Percentiles rank a stretch among this genome's conserved stretches.
These are phyloP conservation scores for Suillus fuscotomentosus DNA, from an alignment of 768 basidiomycete species.

Conservation along the genomic window DNA sequence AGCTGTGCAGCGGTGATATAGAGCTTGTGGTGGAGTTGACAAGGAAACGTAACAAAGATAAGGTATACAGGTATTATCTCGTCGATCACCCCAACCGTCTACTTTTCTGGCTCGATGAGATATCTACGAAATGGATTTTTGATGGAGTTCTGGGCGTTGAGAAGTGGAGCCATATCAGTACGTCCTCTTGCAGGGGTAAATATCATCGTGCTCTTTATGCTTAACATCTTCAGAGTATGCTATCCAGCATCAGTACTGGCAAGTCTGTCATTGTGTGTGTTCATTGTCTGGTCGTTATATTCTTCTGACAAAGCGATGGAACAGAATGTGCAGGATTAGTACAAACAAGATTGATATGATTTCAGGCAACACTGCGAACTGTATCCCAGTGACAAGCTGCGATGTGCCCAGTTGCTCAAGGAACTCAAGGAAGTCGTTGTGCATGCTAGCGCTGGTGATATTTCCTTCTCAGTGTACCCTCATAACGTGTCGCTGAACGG, in stretches of 20 bases:
- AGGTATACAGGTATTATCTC: constrained; percentile 38
- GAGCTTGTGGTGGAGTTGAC: neutral
- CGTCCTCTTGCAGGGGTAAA: constrained; percentile 6
- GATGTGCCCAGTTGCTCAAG: neutral
- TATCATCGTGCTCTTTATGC: neutral
- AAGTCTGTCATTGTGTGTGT: neutral
- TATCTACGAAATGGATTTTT: constrained; percentile 31
- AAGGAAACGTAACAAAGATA: rapidly evolving
- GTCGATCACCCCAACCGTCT: constrained; percentile 40
- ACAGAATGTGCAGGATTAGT: neutral
- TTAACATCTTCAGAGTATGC: constrained; percentile 14
- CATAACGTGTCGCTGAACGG: constrained; percentile 11
- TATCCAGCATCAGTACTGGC: constrained; percentile 25
- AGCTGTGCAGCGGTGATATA: neutral
- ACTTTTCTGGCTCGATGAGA: constrained; percentile 49
- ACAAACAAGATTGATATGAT: too few relatives aligned
- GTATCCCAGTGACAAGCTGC: neutral
- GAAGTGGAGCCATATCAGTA: constrained; percentile 40
- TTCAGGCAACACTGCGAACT: constrained; percentile 10
- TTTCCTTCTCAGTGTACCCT: neutral
- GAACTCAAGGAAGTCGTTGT: constrained; percentile 4
- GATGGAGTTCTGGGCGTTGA: constrained; percentile 37
- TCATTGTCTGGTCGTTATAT: neutral
- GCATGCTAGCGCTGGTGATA: constrained; percentile 21
- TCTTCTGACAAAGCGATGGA: neutral